Evolutionary conservation across 345 rosid species (phyloP), one percentile per base, ranked within the genome.

Genomic region (Cochlearia excelsa): DNA sequence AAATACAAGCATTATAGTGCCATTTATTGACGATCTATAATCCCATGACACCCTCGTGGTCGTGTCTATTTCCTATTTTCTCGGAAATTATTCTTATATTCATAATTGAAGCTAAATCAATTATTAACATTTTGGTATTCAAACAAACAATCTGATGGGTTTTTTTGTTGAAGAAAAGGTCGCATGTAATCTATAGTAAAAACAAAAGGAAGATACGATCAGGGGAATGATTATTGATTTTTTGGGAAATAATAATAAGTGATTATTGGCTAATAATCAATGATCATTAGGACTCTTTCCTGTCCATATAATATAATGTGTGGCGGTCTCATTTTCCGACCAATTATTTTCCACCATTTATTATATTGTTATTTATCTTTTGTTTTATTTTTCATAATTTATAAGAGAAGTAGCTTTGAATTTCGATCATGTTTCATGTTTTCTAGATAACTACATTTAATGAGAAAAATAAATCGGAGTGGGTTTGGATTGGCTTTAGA

Each of bases 11-110:
- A 31, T 4, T 23, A 27, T 38, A 54, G 2, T 45, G 46, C 2
- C 48, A 70, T 70, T 61, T 43, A 70, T 50, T 57, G 53, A 42
- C 46, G 54, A 63, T 56, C 54, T 55, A 63, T 44, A 55, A 50
- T 29, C 54, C 68, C 74, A 70, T 70, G 65, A 50, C 29, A 55
- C 74, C 74, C 74, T 63, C 74, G 69, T 70, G 74, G 69, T 56
- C 49, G 30, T 63, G 74, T 70, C 74, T 38, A 70, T 28, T 35
- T 63, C 74, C 74, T 70, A 57, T 6, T 56, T 63, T 63, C 4
- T 45, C 54, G 69, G 65, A 57, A 48, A 70, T 37, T 23, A 63
- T 63, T 50, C 40, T 41, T 52, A 49, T 27, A 54, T 43, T 39
- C 51, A 68, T 51, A 44, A 67, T 67, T 35, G 37, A 40, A 46